Evolutionary conservation across 163 green algal species (phyloP), one percentile per base, ranked within the genome.

Genomic region (Prototheca cutis): DNA sequence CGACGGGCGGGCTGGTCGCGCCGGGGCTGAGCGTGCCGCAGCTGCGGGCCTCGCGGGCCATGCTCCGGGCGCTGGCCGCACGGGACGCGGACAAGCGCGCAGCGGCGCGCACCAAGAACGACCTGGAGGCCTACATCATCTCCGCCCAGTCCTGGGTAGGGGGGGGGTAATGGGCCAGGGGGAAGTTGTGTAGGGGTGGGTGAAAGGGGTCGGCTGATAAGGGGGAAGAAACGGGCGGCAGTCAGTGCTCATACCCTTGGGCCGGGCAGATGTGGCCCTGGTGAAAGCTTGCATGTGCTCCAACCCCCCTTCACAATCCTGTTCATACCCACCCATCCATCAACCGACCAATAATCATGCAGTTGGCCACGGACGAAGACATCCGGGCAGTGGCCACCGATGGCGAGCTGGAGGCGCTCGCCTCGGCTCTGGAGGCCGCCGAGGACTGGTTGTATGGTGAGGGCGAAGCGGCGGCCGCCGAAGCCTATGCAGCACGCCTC

Each of bases 361-460:
- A 62, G 45, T 18, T 55, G 6, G 51, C 65, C 30, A 39, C 28
- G 28, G 67, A 77, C 62, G 71, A 80, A 33, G 67, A 58, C 18
- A 42, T 85, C 15, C 25, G 59, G 19, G 57, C 80, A 51, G 86
- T 96, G 30, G 91, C 76, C 34, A 96, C 77, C 0, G 78, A 87
- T 53, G 82, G 84, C 56, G 66, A 88, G 78, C 80, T 89, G 18
- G 55, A 80, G 8, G 42, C 60, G 7, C 87, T 96, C 59, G 40
- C 52, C 3, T 55, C 45, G 18, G 45, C 72, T 57, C 79, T 97
- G 19, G 83, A 45, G 40, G 80, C 85, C 4, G 80, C 75, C 3
- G 92, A 99, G 79, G 92, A 99, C 63, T 99, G 92, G 92, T 74
- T 99, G 66, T 99, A 98, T 64, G 78, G 74, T 31, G 83, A 85